Percentiles rank a stretch among this genome's conserved stretches.
Evolutionary conservation across 1,139 yeast genomes (phyloP).

Genomic region (Geotrichum cucujoidarum): DNA sequence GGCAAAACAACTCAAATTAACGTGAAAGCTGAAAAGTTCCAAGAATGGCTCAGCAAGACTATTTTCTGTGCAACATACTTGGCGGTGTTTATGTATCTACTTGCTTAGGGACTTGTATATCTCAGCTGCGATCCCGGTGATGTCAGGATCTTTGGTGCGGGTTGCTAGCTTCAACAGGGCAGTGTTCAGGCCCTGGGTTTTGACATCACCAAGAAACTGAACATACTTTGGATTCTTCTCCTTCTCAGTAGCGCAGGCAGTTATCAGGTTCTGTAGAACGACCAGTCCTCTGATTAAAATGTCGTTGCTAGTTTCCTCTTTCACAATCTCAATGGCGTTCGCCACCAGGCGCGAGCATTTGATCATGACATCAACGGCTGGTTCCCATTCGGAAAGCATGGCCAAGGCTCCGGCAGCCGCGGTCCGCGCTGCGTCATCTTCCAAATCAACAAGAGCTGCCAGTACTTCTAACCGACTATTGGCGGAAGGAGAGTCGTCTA

Average conservation of each 20-base stretch:
- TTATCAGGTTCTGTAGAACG: conserved; percentile 6
- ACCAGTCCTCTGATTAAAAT: conserved; percentile 15
- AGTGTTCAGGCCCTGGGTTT: not conserved
- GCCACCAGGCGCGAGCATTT: conserved; percentile 23
- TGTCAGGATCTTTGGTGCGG: conserved; percentile 12
- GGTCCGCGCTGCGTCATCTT: conserved; percentile 34
- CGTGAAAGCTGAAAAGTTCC: not conserved
- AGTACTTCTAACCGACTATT: conserved; percentile 32
- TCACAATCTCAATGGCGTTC: conserved; percentile 26
- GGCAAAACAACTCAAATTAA: not conserved
- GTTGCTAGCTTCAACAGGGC: conserved; percentile 9
- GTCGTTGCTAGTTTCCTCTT: conserved; percentile 15
- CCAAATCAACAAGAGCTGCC: conserved; percentile 33
- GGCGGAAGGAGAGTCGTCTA: conserved; percentile 32
- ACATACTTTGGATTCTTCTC: conserved; percentile 1
- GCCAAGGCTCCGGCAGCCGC: conserved; percentile 44
- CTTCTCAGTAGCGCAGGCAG: conserved; percentile 1
- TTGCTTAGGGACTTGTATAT: conserved; percentile 3
- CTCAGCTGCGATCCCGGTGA: conserved; percentile 9
- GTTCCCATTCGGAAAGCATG: conserved; percentile 37
- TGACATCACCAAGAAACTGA: not conserved
- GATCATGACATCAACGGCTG: conserved; percentile 29
- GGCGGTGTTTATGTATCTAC: not conserved
- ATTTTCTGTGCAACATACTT: not conserved
- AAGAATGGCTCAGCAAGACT: not conserved